Evolutionary conservation across 2,329 filamentous ascomycete species (phyloP).

Genomic region (Dactylella cylindrospora): DNA sequence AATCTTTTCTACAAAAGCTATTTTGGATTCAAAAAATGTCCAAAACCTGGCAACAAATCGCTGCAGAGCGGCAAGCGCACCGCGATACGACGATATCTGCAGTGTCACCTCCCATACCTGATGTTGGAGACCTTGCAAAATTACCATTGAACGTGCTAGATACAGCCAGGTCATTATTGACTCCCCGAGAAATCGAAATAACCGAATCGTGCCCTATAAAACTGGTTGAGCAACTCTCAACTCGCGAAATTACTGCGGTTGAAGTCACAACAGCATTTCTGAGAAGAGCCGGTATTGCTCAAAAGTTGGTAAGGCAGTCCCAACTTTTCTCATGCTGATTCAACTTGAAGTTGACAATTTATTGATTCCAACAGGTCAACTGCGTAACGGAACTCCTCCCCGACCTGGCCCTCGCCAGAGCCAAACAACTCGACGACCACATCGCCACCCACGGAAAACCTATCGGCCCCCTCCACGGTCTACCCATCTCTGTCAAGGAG

Average conservation of each 20-base stretch:
- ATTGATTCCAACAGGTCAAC: slow-evolving; percentile 51
- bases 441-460: slow-evolving; percentile 49
- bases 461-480: slow-evolving; percentile 53
- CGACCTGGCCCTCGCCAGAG: slow-evolving; percentile 50
- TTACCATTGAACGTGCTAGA: slow-evolving; percentile 55
- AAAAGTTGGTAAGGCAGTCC: slow-evolving; percentile 53
- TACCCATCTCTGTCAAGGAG: slow-evolving; percentile 61
- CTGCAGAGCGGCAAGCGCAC: slow-evolving; percentile 55
- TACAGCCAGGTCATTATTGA: slow-evolving; percentile 56
- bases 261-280: slow-evolving; percentile 60
- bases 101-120: slow-evolving; percentile 54
- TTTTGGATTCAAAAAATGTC: too few relatives aligned
- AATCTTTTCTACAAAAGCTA: too few relatives aligned
- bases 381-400: slow-evolving; percentile 56
- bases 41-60: slow-evolving; percentile 58
- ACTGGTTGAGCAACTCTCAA: slow-evolving; percentile 55
- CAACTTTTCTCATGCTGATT: not conserved
- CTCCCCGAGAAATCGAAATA: slow-evolving; percentile 56
- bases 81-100: slow-evolving; percentile 53
- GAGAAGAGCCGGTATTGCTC: slow-evolving; percentile 59
- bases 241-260: slow-evolving; percentile 54
- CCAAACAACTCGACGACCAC: slow-evolving; percentile 51
- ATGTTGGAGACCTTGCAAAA: slow-evolving; percentile 48
- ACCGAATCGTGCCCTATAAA: slow-evolving; percentile 57
- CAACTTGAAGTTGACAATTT: not conserved